phyloP scores from a whole-genome alignment of 352 stramenopile species.

The Globisporangium carolinianum region DNA sequence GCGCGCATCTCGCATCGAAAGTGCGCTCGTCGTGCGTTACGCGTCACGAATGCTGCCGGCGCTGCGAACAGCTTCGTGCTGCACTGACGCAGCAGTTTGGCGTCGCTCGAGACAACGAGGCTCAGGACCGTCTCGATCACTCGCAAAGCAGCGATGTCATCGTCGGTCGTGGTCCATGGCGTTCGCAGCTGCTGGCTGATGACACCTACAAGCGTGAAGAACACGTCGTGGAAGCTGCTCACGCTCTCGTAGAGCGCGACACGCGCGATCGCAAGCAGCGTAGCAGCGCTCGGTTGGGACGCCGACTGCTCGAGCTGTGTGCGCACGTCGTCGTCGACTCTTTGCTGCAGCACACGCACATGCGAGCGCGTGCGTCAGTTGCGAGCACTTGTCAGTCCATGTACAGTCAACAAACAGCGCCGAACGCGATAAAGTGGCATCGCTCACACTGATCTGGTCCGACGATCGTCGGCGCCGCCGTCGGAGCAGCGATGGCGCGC shows the following conservation, averaged over 20 bases:
- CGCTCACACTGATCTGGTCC: too few species aligned
- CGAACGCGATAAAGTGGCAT: too few species aligned
- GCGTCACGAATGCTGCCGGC: conserved; percentile 18
- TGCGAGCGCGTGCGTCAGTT: neutral
- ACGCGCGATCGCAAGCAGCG: conserved; percentile 7
- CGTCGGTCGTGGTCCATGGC: neutral
- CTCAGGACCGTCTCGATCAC: conserved; percentile 23
- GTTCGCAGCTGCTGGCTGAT: conserved; percentile 24
- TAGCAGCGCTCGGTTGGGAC: neutral
- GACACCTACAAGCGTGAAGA: conserved; percentile 28
- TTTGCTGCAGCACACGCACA: neutral
- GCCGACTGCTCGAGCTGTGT: neutral
- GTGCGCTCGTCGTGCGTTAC: conserved; percentile 4
- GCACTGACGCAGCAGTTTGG: conserved; percentile 4
- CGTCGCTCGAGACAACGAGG: conserved; percentile 18
- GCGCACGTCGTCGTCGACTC: conserved; percentile 4
- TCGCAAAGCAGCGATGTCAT: neutral
- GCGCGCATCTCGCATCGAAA: conserved; percentile 10
- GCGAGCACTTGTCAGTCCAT: too few species aligned
- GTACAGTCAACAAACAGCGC: too few species aligned
- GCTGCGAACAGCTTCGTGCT: conserved; percentile 21
- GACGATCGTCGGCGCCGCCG: too few species aligned
- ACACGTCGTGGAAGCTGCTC: conserved; percentile 9
- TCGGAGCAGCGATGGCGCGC: too few species aligned
- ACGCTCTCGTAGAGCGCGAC: conserved; percentile 4